These are phyloP conservation scores for Neltuma alba DNA, from an alignment of 306 rosid genomes.

Conservation along the genomic window DNA sequence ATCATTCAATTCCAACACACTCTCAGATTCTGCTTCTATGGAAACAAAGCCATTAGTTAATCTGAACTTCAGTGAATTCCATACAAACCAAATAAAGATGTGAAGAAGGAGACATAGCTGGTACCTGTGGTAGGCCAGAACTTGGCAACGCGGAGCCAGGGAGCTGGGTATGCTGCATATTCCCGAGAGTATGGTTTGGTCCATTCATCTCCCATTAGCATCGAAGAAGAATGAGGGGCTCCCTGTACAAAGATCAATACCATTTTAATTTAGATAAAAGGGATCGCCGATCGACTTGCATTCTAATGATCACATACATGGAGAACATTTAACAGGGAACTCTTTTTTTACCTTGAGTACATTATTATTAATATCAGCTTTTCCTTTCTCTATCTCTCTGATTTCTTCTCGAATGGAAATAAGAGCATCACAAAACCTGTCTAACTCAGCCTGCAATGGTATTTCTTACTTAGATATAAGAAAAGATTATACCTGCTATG, in stretches of 20 bases:
- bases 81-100: not conserved
- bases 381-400: slow-evolving; percentile 86
- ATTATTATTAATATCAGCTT: slow-evolving; percentile 80
- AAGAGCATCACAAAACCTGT: slow-evolving; percentile 89
- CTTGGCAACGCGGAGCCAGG: slow-evolving; percentile 87
- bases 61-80: not conserved
- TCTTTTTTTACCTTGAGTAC: slow-evolving; percentile 76
- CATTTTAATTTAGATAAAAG: not conserved
- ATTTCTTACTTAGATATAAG: slow-evolving; percentile 24
- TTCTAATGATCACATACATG: not conserved
- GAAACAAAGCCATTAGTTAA: not conserved
- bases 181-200: slow-evolving; percentile 93
- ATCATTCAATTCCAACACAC: not conserved
- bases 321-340: not conserved
- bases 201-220: slow-evolving; percentile 98
- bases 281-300: slow-evolving; percentile 2
- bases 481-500: slow-evolving; percentile 1
- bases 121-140: slow-evolving; percentile 97
- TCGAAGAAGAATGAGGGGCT: slow-evolving; percentile 98
- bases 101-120: not conserved
- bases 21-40: not conserved
- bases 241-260: slow-evolving; percentile 53
- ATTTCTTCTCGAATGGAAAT: slow-evolving; percentile 92
- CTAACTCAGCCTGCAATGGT: slow-evolving; percentile 86
- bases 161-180: slow-evolving; percentile 94